phyloP scores from a whole-genome alignment of 352 stramenopile genomes.

The Phytopythium aichiense region DNA sequence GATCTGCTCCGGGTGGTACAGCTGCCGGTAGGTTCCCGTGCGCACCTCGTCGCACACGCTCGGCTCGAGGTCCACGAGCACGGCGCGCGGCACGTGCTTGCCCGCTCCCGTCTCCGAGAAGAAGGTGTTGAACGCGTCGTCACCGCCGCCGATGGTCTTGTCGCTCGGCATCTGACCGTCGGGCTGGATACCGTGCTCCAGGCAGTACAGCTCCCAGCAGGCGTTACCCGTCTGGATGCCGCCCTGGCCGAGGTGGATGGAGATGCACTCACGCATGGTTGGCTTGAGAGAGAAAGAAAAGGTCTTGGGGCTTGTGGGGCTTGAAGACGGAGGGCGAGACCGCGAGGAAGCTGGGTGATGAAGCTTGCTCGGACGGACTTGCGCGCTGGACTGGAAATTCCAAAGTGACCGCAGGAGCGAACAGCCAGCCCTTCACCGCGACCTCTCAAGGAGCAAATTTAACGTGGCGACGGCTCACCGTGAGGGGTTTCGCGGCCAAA shows the following conservation, averaged over 20 bases:
- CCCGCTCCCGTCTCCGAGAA: conserved; percentile 91
- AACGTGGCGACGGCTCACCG: background rate
- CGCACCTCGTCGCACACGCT: conserved; percentile 97
- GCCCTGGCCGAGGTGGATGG: conserved; percentile 95
- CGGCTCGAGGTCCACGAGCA: conserved; percentile 98
- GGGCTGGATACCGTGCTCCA: conserved; percentile 92
- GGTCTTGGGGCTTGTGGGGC: background rate
- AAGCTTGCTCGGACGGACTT: conserved; percentile 1
- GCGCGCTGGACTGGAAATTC: conserved; percentile 1
- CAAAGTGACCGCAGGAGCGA: background rate
- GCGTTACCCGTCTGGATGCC: conserved; percentile 85
- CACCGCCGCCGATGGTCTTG: conserved; percentile 90
- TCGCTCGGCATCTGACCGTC: conserved; percentile 83
- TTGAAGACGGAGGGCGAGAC: background rate
- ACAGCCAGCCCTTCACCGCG: background rate
- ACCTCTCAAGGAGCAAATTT: background rate
- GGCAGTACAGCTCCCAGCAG: conserved; percentile 93
- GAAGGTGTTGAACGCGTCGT: conserved; percentile 98
- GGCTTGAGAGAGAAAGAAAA: background rate
- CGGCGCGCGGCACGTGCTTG: conserved; percentile 97
- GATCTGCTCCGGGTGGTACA: conserved; percentile 99
- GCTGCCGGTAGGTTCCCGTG: conserved; percentile 92
- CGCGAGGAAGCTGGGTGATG: conserved; percentile 9
- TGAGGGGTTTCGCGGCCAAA: background rate
- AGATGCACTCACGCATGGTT: conserved; percentile 93